Conservation (phyloP, 2,329 filamentous ascomycete species). For the Daldinia sp. region DNA sequence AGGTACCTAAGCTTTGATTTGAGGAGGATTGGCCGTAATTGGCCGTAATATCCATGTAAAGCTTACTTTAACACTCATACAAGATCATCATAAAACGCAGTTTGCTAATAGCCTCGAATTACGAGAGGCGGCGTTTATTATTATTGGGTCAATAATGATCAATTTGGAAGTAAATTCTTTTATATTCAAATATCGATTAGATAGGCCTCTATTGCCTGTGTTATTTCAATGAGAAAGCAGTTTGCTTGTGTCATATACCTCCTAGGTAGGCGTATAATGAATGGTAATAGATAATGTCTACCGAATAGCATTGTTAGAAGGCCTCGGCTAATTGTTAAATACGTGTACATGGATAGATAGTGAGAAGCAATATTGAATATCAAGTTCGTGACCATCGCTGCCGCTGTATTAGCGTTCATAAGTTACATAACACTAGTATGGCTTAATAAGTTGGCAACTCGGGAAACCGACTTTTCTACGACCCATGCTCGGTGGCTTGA, state of each 20-base stretch:
- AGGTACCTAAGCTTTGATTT: background rate
- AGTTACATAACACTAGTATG: conserved; percentile 9
- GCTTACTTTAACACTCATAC: background rate
- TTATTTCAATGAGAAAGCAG: too few species aligned
- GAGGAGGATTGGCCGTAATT: background rate
- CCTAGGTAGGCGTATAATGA: background rate
- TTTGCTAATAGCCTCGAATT: background rate
- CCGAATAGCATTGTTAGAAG: conserved; percentile 1
- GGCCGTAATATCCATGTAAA: too few species aligned
- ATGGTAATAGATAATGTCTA: background rate
- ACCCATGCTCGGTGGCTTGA: conserved; percentile 23
- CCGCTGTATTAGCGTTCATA: conserved; percentile 1
- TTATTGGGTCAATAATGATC: background rate
- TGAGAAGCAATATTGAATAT: background rate
- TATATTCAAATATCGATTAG: background rate
- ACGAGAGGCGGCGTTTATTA: background rate
- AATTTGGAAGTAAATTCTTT: background rate
- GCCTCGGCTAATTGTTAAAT: conserved; percentile 9
- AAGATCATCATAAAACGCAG: background rate
- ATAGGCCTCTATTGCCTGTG: too few species aligned
- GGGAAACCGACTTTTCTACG: conserved; percentile 9
- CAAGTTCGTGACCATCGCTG: conserved; percentile 13
- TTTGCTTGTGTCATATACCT: too few species aligned
- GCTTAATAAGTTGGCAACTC: conserved; percentile 11
- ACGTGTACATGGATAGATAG: background rate